Conservation (phyloP, 345 rosid species). For the Carallia pectinifolia region DNA sequence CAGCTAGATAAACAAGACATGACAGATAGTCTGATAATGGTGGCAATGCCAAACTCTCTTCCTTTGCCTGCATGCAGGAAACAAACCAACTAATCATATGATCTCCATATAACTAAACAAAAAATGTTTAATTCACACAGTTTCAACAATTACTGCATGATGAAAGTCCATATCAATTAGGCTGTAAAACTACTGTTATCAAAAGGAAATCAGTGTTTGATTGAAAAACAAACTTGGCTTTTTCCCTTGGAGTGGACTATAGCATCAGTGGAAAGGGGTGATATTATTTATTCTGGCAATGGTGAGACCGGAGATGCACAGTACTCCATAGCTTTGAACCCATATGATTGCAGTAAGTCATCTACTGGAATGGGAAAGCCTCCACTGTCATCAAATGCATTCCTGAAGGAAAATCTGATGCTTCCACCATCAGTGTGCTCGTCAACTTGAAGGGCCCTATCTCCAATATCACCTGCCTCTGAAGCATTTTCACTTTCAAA, state of each 20-base stretch:
- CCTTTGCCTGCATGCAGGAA: constrained; percentile 33
- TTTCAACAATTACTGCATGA: background rate
- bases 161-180: background rate
- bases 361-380: constrained; percentile 30
- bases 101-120: background rate
- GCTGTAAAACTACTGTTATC: background rate
- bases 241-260: constrained; percentile 13
- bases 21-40: constrained; percentile 49
- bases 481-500: constrained; percentile 62
- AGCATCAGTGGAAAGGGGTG: constrained; percentile 50
- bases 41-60: constrained; percentile 32
- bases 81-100: background rate
- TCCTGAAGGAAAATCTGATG: constrained; percentile 39
- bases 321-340: constrained; percentile 25
- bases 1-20: constrained; percentile 57
- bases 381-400: constrained; percentile 37
- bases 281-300: constrained; percentile 38
- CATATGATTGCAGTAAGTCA: constrained; percentile 22
- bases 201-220: background rate
- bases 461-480: constrained; percentile 91
- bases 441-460: constrained; percentile 59
- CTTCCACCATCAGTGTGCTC: constrained; percentile 46
- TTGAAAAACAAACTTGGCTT: constrained; percentile 29
- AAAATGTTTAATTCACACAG: no score
- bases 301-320: constrained; percentile 32